Evolutionary conservation across 73 alveolate genomes (phyloP).

Genomic region (Paramecium caudatum): DNA sequence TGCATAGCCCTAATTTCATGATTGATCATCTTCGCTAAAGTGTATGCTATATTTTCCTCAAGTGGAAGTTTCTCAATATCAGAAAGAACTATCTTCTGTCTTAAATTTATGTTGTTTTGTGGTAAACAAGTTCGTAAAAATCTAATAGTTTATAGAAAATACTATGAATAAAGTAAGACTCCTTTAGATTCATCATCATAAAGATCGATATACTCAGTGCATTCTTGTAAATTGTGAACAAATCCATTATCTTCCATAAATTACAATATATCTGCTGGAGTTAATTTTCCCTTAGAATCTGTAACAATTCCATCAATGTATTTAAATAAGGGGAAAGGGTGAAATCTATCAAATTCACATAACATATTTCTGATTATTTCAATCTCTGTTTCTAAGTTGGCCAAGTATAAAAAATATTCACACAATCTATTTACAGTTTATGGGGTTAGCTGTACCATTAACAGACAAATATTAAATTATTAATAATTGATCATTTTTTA

Average conservation of each 20-base stretch:
- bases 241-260: slow-evolving; percentile 50
- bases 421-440: slow-evolving; percentile 34
- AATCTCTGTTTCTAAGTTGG: background rate
- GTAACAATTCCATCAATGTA: background rate
- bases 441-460: slow-evolving; percentile 24
- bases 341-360: slow-evolving; percentile 27
- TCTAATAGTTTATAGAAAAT: background rate
- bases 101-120: background rate
- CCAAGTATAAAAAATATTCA: slow-evolving; percentile 1
- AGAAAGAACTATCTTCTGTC: background rate
- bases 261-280: background rate
- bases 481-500: slow-evolving; percentile 36
- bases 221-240: background rate
- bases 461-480: slow-evolving; percentile 53
- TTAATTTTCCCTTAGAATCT: background rate
- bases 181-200: slow-evolving; percentile 43
- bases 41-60: slow-evolving; percentile 15
- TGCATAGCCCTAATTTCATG: slow-evolving; percentile 5
- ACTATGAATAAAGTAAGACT: slow-evolving; percentile 18
- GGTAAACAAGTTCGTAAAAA: slow-evolving; percentile 26
- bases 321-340: slow-evolving; percentile 48
- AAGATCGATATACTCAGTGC: background rate
- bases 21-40: slow-evolving; percentile 36
- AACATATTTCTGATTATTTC: slow-evolving; percentile 21
- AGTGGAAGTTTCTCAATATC: background rate